phyloP scores from a whole-genome alignment of 768 basidiomycete species.

The Cystobasidium onofrii region DNA sequence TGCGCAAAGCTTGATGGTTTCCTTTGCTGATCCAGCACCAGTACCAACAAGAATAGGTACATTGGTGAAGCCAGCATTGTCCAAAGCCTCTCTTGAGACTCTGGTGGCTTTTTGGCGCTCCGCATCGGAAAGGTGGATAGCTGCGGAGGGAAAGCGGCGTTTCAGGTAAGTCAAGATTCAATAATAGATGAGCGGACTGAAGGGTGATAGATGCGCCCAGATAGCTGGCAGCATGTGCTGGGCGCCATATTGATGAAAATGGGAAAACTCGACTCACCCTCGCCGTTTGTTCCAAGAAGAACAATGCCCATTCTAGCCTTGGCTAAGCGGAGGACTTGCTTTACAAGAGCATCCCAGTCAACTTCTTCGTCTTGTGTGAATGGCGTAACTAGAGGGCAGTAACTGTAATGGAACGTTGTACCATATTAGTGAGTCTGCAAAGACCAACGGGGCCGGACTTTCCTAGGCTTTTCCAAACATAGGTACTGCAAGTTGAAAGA shows the following conservation, averaged over 20 bases:
- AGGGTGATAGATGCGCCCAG: not conserved
- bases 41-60: conserved; percentile 72
- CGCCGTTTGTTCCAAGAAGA: conserved; percentile 45
- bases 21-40: conserved; percentile 68
- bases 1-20: conserved; percentile 61
- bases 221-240: no score
- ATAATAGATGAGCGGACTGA: no score
- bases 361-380: conserved; percentile 67
- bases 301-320: conserved; percentile 50
- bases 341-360: conserved; percentile 59
- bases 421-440: not conserved
- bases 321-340: conserved; percentile 67
- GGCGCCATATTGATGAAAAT: not conserved
- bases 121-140: conserved; percentile 43
- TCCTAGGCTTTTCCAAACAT: no score
- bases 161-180: not conserved
- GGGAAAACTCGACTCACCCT: conserved; percentile 45
- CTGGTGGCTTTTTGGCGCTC: conserved; percentile 47
- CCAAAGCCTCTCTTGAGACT: conserved; percentile 62
- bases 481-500: no score
- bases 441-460: no score
- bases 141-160: conserved; percentile 36
- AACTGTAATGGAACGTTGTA: conserved; percentile 41
- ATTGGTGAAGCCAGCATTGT: conserved; percentile 61
- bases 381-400: conserved; percentile 63